Conservation (phyloP, 306 rosid species). For the Vigna reflexopilosa region DNA sequence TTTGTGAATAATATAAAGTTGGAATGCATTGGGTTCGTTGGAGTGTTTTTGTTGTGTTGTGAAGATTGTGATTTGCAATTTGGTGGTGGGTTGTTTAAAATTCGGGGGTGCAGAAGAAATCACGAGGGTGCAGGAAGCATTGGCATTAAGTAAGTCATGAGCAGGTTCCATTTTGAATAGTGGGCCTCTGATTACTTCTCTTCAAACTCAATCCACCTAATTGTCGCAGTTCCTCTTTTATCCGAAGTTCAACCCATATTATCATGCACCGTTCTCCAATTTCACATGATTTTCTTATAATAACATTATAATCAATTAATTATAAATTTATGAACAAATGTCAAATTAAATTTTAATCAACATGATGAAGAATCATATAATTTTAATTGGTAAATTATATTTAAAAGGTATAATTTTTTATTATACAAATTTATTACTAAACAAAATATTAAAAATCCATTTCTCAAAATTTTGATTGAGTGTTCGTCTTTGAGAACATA, state of each 20-base stretch:
- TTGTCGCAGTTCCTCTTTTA: background rate
- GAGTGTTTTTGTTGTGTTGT: too few relatives aligned
- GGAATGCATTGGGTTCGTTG: too few relatives aligned
- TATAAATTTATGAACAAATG: background rate
- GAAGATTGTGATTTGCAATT: too few relatives aligned
- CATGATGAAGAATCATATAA: too few relatives aligned
- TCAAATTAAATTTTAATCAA: background rate
- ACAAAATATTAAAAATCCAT: background rate
- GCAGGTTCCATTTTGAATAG: background rate
- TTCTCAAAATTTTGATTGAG: background rate
- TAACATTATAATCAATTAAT: background rate
- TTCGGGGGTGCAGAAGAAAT: too few relatives aligned
- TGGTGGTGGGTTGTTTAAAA: too few relatives aligned
- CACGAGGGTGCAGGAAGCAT: too few relatives aligned
- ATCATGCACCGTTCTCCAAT: background rate
- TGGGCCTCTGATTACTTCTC: background rate
- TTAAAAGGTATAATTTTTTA: background rate
- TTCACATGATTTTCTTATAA: background rate
- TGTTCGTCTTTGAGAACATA: background rate
- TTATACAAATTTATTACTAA: background rate
- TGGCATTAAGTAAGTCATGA: too few relatives aligned
- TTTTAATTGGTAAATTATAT: background rate
- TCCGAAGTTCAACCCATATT: background rate
- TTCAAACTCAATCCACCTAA: background rate
- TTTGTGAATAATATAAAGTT: too few relatives aligned